Conservation (phyloP, 371 early-diverging fungal genomes). For the Smittium mucronatum region DNA sequence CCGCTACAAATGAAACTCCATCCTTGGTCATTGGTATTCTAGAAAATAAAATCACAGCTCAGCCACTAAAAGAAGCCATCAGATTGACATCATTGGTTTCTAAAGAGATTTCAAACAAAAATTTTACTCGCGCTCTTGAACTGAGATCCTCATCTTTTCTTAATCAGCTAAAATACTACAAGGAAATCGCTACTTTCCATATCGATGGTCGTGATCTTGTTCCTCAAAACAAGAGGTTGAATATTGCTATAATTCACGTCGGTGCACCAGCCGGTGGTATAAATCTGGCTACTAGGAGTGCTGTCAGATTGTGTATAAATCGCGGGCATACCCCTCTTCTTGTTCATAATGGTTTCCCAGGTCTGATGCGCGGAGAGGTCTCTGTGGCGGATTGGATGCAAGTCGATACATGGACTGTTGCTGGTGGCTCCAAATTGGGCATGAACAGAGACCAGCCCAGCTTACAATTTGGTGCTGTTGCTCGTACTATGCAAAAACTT, state of each 20-base stretch:
- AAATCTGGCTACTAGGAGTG: slow-evolving; percentile 90
- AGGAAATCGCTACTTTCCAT: slow-evolving; percentile 29
- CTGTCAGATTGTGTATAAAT: slow-evolving; percentile 75
- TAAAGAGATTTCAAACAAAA: slow-evolving; percentile 61
- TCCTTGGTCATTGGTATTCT: slow-evolving; percentile 86
- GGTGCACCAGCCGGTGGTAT: slow-evolving; percentile 98
- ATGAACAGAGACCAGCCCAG: slow-evolving; percentile 83
- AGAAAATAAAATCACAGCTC: slow-evolving; percentile 70
- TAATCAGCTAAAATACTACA: slow-evolving; percentile 31
- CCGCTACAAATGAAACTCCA: slow-evolving; percentile 67
- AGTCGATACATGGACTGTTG: slow-evolving; percentile 79
- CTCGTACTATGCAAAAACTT: slow-evolving; percentile 81
- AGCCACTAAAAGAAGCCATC: slow-evolving; percentile 86
- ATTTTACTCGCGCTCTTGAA: slow-evolving; percentile 82
- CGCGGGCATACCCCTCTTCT: slow-evolving; percentile 73
- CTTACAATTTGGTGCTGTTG: slow-evolving; percentile 63
- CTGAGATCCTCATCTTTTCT: slow-evolving; percentile 81
- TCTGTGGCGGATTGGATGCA: slow-evolving; percentile 66
- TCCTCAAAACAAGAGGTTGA: slow-evolving; percentile 39
- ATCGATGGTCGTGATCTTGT: slow-evolving; percentile 24
- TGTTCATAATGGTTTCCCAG: slow-evolving; percentile 91
- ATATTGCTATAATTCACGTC: slow-evolving; percentile 84
- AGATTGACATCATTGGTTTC: slow-evolving; percentile 80
- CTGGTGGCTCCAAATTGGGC: slow-evolving; percentile 92
- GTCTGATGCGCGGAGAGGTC: slow-evolving; percentile 69